These are phyloP conservation scores for Trichoderma erinaceum DNA, from an alignment of 495 filamentous ascomycete species.

Conservation along the genomic window DNA sequence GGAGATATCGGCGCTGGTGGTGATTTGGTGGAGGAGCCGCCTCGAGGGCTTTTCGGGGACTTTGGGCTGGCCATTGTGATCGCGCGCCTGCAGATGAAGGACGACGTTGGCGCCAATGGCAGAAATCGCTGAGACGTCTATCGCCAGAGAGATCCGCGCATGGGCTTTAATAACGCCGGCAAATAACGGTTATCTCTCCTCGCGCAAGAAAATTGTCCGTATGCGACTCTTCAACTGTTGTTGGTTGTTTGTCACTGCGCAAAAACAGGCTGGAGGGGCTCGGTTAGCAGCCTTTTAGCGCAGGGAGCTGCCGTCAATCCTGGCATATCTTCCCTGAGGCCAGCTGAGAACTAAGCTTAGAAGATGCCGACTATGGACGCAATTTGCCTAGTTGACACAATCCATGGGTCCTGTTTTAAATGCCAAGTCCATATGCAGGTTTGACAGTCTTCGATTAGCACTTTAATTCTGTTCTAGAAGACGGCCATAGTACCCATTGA, in stretches of 20 bases:
- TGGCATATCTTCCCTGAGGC: background rate
- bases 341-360: background rate
- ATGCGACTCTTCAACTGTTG: background rate
- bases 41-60: background rate
- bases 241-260: background rate
- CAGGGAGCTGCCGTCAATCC: slow-evolving; percentile 6
- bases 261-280: background rate
- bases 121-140: too few relatives aligned
- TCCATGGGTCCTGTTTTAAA: background rate
- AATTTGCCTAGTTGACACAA: background rate
- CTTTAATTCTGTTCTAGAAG: background rate
- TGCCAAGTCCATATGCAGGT: background rate
- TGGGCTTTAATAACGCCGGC: too few relatives aligned
- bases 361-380: background rate
- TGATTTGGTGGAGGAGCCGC: background rate
- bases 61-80: slow-evolving; percentile 2
- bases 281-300: background rate
- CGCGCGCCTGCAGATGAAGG: too few relatives aligned
- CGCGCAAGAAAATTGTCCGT: too few relatives aligned
- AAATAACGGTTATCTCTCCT: too few relatives aligned
- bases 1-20: slow-evolving; percentile 4
- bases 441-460: background rate
- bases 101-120: too few relatives aligned
- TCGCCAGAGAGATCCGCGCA: too few relatives aligned
- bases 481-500: background rate